Evolutionary conservation across 179 eudicot genomes (phyloP).

Genomic region (Sideroxylon spinosum): DNA sequence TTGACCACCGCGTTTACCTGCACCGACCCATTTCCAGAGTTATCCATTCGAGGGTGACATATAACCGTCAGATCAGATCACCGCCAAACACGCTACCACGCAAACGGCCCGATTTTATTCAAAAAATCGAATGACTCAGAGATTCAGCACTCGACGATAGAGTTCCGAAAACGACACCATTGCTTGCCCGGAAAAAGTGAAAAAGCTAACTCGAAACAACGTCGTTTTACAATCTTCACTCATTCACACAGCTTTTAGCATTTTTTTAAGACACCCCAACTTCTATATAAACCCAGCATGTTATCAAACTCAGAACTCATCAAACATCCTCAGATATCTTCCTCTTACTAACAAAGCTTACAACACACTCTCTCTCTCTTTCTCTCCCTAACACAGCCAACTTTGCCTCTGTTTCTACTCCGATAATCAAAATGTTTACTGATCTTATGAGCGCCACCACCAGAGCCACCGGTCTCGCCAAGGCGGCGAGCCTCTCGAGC

Average conservation of each 20-base stretch:
- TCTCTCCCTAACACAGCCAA: not conserved
- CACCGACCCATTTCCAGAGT: constrained; percentile 8
- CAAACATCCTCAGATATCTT: not conserved
- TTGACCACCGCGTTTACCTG: not conserved
- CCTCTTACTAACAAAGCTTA: too few species aligned
- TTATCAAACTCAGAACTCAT: not conserved
- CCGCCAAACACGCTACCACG: not conserved
- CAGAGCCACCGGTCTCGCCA: constrained; percentile 5
- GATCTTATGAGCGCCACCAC: not conserved
- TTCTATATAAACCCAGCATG: not conserved
- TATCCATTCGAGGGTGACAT: not conserved
- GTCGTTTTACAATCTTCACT: too few species aligned
- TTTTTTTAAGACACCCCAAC: not conserved
- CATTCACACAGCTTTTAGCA: too few species aligned
- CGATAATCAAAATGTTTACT: constrained; percentile 4
- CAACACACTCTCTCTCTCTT: not conserved
- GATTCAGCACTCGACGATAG: not conserved
- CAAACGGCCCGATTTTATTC: not conserved
- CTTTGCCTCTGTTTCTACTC: not conserved
- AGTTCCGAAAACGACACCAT: not conserved
- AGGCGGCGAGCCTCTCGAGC: constrained; percentile 21
- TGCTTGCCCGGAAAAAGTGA: not conserved
- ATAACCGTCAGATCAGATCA: constrained; percentile 5
- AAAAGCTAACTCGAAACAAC: not conserved
- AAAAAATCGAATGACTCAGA: not conserved